These are phyloP conservation scores for Leccinum fuscescens DNA, from an alignment of 1,284 basidiomycete genomes.

Conservation along the genomic window DNA sequence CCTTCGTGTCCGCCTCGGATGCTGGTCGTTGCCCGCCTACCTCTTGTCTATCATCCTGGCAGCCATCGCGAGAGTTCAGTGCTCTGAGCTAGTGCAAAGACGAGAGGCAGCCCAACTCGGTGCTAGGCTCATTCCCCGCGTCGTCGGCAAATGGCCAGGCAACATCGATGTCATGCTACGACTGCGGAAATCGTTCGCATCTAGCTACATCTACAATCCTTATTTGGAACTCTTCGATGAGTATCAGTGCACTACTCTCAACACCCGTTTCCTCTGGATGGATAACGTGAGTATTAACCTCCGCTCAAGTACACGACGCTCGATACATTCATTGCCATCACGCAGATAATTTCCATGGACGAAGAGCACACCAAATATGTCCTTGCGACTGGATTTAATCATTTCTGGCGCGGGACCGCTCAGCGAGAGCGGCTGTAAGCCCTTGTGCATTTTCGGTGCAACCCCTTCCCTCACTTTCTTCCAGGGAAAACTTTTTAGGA, in stretches of 20 bases:
- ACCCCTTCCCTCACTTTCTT: background rate
- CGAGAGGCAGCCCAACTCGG: conserved; percentile 47
- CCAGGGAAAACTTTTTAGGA: conserved; percentile 66
- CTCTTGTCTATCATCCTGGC: conserved; percentile 42
- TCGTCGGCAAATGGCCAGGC: conserved; percentile 70
- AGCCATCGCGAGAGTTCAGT: conserved; percentile 36
- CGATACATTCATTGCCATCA: background rate
- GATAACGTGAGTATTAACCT: conserved; percentile 50
- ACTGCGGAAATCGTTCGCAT: conserved; percentile 53
- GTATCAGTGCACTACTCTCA: conserved; percentile 66
- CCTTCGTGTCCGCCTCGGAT: conserved; percentile 20
- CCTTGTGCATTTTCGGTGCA: background rate
- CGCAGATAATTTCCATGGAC: conserved; percentile 71
- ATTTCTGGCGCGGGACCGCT: conserved; percentile 60
- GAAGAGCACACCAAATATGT: conserved; percentile 65
- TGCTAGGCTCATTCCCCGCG: conserved; percentile 51
- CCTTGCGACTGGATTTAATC: conserved; percentile 62
- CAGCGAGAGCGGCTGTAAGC: conserved; percentile 65
- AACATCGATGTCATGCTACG: conserved; percentile 65
- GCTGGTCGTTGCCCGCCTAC: conserved; percentile 37
- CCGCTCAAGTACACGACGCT: background rate
- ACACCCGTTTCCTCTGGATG: conserved; percentile 61
- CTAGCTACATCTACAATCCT: conserved; percentile 58
- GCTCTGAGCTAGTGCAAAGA: conserved; percentile 37
- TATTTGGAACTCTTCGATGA: conserved; percentile 66